Evolutionary conservation across 2,329 filamentous ascomycete species (phyloP).

Genomic region (Mycocentrospora acerina): DNA sequence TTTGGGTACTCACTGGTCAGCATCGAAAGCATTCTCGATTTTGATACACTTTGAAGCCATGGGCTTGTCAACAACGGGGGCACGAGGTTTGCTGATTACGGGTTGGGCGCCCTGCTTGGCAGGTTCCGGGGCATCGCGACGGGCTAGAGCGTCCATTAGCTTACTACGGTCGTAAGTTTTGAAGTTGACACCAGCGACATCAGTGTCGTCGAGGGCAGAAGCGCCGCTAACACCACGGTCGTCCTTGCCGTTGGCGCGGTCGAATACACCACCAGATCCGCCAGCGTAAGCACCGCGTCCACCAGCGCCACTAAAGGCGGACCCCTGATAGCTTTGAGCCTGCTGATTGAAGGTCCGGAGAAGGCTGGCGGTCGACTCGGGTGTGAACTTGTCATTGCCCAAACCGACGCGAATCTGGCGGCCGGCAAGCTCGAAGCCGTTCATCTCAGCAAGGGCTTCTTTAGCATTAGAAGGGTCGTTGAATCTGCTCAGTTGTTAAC

Average conservation of each 20-base stretch:
- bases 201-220: constrained; percentile 93
- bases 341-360: constrained; percentile 82
- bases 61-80: constrained; percentile 74
- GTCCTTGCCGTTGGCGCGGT: constrained; percentile 84
- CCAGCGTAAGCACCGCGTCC: constrained; percentile 82
- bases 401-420: constrained; percentile 97
- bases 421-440: constrained; percentile 96
- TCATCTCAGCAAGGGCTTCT: constrained; percentile 97
- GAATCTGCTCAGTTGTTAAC: constrained; percentile 65
- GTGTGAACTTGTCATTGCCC: constrained; percentile 99
- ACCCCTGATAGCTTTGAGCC: constrained; percentile 71
- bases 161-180: constrained; percentile 98
- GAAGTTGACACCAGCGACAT: constrained; percentile 98
- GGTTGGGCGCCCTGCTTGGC: constrained; percentile 21
- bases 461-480: constrained; percentile 87
- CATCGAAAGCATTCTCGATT: constrained; percentile 93
- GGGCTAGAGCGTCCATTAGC: constrained; percentile 96
- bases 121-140: constrained; percentile 74
- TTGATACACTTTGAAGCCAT: constrained; percentile 92
- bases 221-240: constrained; percentile 86
- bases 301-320: constrained; percentile 85
- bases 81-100: constrained; percentile 70
- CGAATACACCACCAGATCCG: constrained; percentile 71
- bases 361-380: constrained; percentile 90
- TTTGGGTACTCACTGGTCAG: constrained; percentile 70